These are phyloP conservation scores for Boeremia exigua DNA, from an alignment of 2,329 filamentous ascomycete genomes.

Conservation along the genomic window DNA sequence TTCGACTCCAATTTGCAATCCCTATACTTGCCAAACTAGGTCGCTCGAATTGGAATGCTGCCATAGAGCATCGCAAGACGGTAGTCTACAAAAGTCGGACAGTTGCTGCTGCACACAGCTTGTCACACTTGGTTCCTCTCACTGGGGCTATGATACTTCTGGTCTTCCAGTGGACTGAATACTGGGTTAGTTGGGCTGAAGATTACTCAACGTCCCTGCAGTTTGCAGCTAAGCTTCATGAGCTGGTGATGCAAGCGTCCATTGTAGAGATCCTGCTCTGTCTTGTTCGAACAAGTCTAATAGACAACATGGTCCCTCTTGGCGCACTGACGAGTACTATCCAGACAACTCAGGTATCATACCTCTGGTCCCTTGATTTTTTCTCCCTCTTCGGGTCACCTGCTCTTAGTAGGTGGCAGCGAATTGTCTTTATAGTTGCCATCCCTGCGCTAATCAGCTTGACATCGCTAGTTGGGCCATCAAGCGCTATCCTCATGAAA, in stretches of 20 bases:
- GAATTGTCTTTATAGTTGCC: not conserved
- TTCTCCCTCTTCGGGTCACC: not conserved
- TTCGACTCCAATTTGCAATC: too few relatives aligned
- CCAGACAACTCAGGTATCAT: conserved; percentile 19
- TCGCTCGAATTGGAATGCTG: too few relatives aligned
- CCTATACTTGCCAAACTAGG: too few relatives aligned
- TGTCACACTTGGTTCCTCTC: conserved; percentile 6
- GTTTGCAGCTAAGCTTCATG: conserved; percentile 28
- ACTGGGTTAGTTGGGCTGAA: not conserved
- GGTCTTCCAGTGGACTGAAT: not conserved
- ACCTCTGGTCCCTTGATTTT: conserved; percentile 25
- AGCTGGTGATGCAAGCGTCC: conserved; percentile 25
- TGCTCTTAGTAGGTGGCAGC: not conserved
- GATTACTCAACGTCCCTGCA: conserved; percentile 13
- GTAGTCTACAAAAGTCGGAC: too few relatives aligned
- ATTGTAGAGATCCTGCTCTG: conserved; percentile 12
- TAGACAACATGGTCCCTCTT: conserved; percentile 9
- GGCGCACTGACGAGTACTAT: conserved; percentile 17
- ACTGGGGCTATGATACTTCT: not conserved
- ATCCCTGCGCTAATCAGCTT: not conserved
- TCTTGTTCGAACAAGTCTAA: conserved; percentile 10
- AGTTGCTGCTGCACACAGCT: not conserved
- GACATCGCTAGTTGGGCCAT: conserved; percentile 11
- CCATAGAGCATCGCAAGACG: too few relatives aligned
- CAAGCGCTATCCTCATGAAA: conserved; percentile 11